These are phyloP conservation scores for Albizia julibrissin DNA, from an alignment of 306 rosid genomes.

Conservation along the genomic window DNA sequence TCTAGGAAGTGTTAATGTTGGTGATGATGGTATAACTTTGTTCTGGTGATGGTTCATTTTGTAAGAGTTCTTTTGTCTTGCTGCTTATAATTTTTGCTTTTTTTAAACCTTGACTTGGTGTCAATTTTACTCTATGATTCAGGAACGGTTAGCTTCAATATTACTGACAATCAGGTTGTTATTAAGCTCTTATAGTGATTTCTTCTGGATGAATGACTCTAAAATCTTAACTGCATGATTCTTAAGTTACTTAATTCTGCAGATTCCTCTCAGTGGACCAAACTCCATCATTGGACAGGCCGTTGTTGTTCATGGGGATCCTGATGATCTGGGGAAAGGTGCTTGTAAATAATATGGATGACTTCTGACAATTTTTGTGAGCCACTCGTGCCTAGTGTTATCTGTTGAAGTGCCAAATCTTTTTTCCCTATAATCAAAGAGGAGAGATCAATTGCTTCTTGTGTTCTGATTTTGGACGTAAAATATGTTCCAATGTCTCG, in stretches of 20 bases:
- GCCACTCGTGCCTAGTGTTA: not conserved
- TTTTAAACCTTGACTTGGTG: conserved; percentile 31
- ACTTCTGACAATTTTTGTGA: not conserved
- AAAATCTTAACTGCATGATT: conserved; percentile 11
- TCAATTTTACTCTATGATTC: conserved; percentile 36
- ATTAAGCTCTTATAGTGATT: conserved; percentile 23
- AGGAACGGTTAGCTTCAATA: conserved; percentile 67
- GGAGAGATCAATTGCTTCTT: not conserved
- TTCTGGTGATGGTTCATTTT: not conserved
- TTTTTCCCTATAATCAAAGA: not conserved
- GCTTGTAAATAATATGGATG: conserved; percentile 11
- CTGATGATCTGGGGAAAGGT: conserved; percentile 98
- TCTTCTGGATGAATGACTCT: conserved; percentile 15
- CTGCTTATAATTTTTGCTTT: not conserved
- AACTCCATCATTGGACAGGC: conserved; percentile 90
- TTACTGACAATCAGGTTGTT: conserved; percentile 72
- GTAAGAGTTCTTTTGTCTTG: not conserved
- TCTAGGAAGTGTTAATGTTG: conserved; percentile 82
- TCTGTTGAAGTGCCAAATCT: not conserved
- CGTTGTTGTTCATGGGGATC: conserved; percentile 88
- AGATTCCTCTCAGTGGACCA: conserved; percentile 92
- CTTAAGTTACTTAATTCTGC: conserved; percentile 30
- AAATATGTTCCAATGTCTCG: not conserved
- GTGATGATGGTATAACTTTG: conserved; percentile 68
- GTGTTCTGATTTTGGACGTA: not conserved